Evolutionary conservation across 2,329 filamentous ascomycete species (phyloP).

Genomic region (Verticillium tricorpus): DNA sequence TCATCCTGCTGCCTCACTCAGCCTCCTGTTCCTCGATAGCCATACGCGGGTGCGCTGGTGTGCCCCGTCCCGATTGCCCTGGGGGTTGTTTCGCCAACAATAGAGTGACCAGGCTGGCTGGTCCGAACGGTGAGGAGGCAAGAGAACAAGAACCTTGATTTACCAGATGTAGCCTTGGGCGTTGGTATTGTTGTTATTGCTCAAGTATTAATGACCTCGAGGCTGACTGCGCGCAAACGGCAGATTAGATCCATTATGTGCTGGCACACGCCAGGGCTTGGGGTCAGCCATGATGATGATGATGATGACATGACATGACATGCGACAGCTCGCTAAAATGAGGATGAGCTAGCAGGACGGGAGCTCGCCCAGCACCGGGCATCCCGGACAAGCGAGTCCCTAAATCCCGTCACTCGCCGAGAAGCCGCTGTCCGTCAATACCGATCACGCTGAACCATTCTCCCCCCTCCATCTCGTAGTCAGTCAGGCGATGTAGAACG

Average conservation of each 20-base stretch:
- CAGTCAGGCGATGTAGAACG: too few relatives aligned
- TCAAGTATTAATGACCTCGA: background rate
- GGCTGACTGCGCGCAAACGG: background rate
- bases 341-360: background rate
- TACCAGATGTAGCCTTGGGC: background rate
- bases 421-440: background rate
- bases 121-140: background rate
- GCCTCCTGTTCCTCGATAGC: background rate
- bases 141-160: background rate
- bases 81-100: too few relatives aligned
- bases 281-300: background rate
- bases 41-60: too few relatives aligned
- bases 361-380: background rate
- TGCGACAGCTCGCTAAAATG: too few relatives aligned
- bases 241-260: background rate
- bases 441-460: background rate
- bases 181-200: background rate
- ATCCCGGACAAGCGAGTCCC: background rate
- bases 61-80: too few relatives aligned
- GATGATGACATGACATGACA: background rate
- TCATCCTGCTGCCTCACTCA: background rate
- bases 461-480: background rate
- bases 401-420: background rate
- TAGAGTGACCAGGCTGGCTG: too few relatives aligned
- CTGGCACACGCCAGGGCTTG: background rate